Base-by-base conservation (phyloP, 1,284 basidiomycete genomes). In the Trametes pubescens region DNA sequence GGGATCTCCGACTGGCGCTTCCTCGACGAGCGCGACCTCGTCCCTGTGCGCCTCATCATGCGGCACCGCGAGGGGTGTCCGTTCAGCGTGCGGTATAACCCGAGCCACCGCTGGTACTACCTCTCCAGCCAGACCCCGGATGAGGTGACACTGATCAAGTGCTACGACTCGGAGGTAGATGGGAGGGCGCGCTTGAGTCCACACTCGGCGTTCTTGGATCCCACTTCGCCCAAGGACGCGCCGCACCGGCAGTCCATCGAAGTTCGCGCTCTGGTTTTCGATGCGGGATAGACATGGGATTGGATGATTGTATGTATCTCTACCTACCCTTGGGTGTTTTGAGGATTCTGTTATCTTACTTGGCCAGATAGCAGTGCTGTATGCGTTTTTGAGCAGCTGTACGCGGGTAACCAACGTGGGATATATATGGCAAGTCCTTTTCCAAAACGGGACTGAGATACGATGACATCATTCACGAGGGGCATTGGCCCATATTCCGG, bases 141-240 rank as follows among this genome's bases (percentile, higher is more conserved):
- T 32, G 82, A 86, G 69, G 78, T 82, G 13, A 76, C 76, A 16
- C 69, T 85, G 43, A 79, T 85, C 71, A 85, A 84, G 75, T 82
- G 80, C 70, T 82, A 76, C 61, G 80, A 82, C 68, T 80, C 80
- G 21, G 74, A 77, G 64, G 68, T 70, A 51, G 74, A 75, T 58
- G 47, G 24, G 24, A 73, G 74, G 64, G 81, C 82, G 44, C 73
- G 75, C 32, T 70, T 82, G 64, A 81, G 82, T 0, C 81, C 82
- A 6, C 83, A 84, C 61, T 76, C 78, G 6, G 82, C 82, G 2
- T 84, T 84, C 70, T 29, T 65, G 51, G 81, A 84, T 63, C 65
- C 65, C 21, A 72, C 74, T 18, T 79, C 78, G 47, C 78, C 80
- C 14, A 64, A 64, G 43, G 76, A 79, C 32, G 80, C 80, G 18